Evolutionary conservation across 495 filamentous ascomycete species (phyloP).

Genomic region (Lophiotrema nucula): DNA sequence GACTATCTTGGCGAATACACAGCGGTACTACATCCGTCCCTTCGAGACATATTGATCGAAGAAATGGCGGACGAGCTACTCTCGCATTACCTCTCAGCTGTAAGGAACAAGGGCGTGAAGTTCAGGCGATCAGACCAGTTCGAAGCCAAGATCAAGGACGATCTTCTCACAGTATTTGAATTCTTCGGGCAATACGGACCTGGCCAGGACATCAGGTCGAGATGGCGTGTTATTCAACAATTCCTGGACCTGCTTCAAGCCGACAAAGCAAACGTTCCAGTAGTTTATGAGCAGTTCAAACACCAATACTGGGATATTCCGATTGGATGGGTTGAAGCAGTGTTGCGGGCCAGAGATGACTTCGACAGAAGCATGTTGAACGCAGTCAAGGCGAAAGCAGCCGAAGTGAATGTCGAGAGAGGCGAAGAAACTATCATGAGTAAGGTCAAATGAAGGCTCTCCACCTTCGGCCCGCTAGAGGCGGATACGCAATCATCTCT

Average conservation of each 20-base stretch:
- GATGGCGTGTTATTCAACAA: slow-evolving; percentile 85
- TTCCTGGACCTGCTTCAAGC: slow-evolving; percentile 71
- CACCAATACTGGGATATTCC: slow-evolving; percentile 88
- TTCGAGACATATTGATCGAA: slow-evolving; percentile 85
- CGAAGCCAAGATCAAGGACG: slow-evolving; percentile 85
- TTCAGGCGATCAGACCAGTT: slow-evolving; percentile 82
- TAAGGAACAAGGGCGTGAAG: slow-evolving; percentile 85
- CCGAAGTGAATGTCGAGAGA: slow-evolving; percentile 69
- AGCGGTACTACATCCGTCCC: slow-evolving; percentile 73
- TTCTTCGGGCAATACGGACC: slow-evolving; percentile 62
- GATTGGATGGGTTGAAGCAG: slow-evolving; percentile 94
- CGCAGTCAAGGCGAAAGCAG: slow-evolving; percentile 78
- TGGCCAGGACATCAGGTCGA: slow-evolving; percentile 75
- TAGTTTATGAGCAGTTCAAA: slow-evolving; percentile 82
- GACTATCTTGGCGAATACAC: slow-evolving; percentile 89
- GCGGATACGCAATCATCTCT: too few species aligned
- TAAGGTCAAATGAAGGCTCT: slow-evolving; percentile 51
- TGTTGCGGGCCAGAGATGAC: slow-evolving; percentile 82
- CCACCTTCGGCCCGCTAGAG: too few species aligned
- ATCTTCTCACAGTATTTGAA: slow-evolving; percentile 77
- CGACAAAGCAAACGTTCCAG: slow-evolving; percentile 70
- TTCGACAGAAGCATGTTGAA: slow-evolving; percentile 89
- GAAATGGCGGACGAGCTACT: slow-evolving; percentile 89
- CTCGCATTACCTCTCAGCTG: slow-evolving; percentile 76
- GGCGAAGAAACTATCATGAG: slow-evolving; percentile 88